Conservation (phyloP, 441 rosid genomes). For the Mallotus japonicus region DNA sequence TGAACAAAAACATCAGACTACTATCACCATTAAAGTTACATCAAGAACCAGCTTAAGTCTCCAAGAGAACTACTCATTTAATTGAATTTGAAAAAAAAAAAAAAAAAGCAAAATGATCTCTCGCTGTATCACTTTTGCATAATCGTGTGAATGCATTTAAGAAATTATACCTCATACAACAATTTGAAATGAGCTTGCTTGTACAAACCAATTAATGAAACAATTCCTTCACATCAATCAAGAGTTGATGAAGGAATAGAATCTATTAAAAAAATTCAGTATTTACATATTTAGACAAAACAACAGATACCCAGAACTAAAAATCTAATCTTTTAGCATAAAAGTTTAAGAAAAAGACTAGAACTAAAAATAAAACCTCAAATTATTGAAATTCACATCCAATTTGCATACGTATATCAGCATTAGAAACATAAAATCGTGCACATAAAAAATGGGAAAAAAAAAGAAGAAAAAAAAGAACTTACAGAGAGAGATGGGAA, state of each 20-base stretch:
- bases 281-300: background rate
- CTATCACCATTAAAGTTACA: background rate
- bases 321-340: background rate
- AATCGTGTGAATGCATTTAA: background rate
- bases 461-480: slow-evolving; percentile 7
- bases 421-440: background rate
- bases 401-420: background rate
- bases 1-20: too few species aligned
- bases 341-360: background rate
- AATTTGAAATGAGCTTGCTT: background rate
- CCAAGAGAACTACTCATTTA: background rate
- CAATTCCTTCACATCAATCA: background rate
- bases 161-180: background rate
- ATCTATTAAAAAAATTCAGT: background rate
- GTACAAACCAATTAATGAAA: background rate
- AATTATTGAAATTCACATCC: background rate
- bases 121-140: background rate
- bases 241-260: too few species aligned
- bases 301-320: slow-evolving; percentile 1
- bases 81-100: background rate
- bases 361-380: background rate
- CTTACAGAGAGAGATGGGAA: slow-evolving; percentile 42
- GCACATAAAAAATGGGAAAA: too few species aligned
- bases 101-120: background rate
- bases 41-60: background rate